A percentile compares a stretch with the other conserved stretches of the same genome.
phyloP scores from a whole-genome alignment of 441 rosid genomes.

The Manihot esculenta region DNA sequence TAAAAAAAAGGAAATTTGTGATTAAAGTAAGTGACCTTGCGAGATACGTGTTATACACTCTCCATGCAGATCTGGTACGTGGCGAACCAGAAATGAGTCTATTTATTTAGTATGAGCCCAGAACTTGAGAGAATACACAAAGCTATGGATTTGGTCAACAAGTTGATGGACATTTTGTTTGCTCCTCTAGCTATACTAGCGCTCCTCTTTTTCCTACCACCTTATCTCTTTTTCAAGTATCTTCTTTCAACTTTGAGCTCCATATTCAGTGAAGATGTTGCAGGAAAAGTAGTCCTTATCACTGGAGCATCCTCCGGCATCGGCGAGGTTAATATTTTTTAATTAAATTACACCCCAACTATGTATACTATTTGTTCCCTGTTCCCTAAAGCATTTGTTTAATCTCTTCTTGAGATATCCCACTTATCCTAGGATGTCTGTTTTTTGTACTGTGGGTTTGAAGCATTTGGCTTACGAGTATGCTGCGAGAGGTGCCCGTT shows the following conservation, averaged over 20 bases:
- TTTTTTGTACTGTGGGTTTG: background rate
- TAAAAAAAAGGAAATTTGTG: too few species aligned
- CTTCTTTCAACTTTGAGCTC: constrained; percentile 22
- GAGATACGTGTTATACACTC: constrained; percentile 22
- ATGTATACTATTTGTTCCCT: too few species aligned
- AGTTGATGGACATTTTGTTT: constrained; percentile 22
- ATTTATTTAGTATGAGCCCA: background rate
- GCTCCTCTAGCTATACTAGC: constrained; percentile 19
- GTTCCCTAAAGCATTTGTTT: background rate
- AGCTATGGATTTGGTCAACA: constrained; percentile 35
- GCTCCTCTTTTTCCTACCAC: constrained; percentile 32
- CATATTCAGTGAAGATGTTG: constrained; percentile 41
- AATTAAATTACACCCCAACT: too few species aligned
- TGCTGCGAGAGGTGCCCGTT: constrained; percentile 40
- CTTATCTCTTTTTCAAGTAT: constrained; percentile 29
- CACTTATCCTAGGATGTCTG: background rate
- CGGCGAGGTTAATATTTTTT: constrained; percentile 49
- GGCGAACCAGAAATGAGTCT: background rate
- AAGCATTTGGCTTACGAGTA: constrained; percentile 49
- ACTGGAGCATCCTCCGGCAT: constrained; percentile 72
- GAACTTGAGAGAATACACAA: background rate
- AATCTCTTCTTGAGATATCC: background rate
- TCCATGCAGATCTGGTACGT: constrained; percentile 29
- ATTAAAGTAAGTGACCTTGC: too few species aligned
- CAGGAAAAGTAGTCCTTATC: constrained; percentile 62